phyloP scores from a whole-genome alignment of 108 stramenopile genomes.

The Cyclotella baltica region DNA sequence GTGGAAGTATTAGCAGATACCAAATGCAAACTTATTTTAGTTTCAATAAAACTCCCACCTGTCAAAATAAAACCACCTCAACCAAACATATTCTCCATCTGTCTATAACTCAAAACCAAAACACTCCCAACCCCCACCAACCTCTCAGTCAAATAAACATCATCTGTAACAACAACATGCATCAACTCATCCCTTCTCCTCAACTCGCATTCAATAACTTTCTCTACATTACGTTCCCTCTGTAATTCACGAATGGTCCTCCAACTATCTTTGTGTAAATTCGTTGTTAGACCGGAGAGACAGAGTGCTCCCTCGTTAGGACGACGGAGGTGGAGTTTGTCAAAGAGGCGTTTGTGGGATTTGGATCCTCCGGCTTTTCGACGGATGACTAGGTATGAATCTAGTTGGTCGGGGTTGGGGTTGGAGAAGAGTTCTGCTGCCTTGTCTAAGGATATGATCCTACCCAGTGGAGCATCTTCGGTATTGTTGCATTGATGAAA shows the following conservation, averaged over 20 bases:
- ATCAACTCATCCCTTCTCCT: constrained; percentile 44
- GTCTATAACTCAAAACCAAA: constrained; percentile 51
- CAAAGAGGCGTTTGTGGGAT: constrained; percentile 52
- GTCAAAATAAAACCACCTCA: no score
- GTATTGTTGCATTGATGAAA: constrained; percentile 23
- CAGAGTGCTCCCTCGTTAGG: constrained; percentile 55
- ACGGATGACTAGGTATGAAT: constrained; percentile 51
- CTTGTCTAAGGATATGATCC: constrained; percentile 35
- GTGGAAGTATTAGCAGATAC: no score
- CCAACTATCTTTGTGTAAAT: constrained; percentile 45
- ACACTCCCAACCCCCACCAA: constrained; percentile 30
- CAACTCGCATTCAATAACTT: constrained; percentile 55
- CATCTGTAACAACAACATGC: constrained; percentile 55
- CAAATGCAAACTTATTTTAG: no score
- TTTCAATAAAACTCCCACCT: no score
- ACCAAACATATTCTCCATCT: constrained; percentile 39
- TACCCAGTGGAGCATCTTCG: neutral
- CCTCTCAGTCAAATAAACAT: constrained; percentile 54
- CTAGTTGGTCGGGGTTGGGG: constrained; percentile 34
- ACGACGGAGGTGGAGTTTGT: constrained; percentile 54
- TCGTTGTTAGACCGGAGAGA: constrained; percentile 43
- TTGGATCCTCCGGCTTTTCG: constrained; percentile 58
- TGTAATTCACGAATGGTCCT: constrained; percentile 44
- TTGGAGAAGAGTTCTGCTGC: constrained; percentile 32
- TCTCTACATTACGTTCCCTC: constrained; percentile 46